These are phyloP conservation scores for Phytopythium cucurbitacearum DNA, from an alignment of 352 stramenopile species.

Conservation along the genomic window DNA sequence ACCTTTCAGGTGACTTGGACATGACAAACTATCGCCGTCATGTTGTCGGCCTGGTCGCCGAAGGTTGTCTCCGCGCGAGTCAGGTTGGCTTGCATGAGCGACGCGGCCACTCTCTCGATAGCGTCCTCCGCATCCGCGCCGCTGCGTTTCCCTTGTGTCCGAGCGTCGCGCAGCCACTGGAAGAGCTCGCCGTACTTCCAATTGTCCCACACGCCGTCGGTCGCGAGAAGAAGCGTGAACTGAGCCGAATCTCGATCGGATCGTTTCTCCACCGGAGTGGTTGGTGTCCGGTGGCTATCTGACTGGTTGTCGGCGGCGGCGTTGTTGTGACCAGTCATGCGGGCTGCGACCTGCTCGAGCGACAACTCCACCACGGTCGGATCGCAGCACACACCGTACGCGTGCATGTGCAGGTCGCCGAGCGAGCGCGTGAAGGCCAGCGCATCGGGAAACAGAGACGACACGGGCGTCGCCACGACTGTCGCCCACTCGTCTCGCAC, in stretches of 20 bases:
- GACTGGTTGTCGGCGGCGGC: conserved; percentile 10
- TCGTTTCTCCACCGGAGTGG: background rate
- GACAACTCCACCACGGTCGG: conserved; percentile 55
- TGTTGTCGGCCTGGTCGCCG: conserved; percentile 86
- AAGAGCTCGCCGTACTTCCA: conserved; percentile 82
- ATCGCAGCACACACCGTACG: conserved; percentile 69
- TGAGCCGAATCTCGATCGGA: conserved; percentile 5
- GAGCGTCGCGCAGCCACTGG: conserved; percentile 28
- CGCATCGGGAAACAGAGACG: conserved; percentile 68
- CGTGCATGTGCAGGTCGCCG: conserved; percentile 87
- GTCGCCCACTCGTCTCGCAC: conserved; percentile 90
- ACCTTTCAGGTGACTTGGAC: conserved; percentile 15
- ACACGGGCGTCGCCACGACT: conserved; percentile 65
- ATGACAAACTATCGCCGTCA: conserved; percentile 75
- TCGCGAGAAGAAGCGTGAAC: conserved; percentile 67
- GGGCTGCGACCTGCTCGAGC: conserved; percentile 27
- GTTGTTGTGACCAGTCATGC: conserved; percentile 18
- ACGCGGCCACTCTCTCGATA: conserved; percentile 9
- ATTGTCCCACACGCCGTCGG: conserved; percentile 88
- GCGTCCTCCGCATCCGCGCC: conserved; percentile 18
- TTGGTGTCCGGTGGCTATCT: conserved; percentile 8
- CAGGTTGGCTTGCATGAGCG: conserved; percentile 66
- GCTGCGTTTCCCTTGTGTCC: conserved; percentile 4
- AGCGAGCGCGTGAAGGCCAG: conserved; percentile 87
- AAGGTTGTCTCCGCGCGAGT: conserved; percentile 60